A percentile compares a stretch with the other conserved stretches of the same genome.
These are phyloP conservation scores for Fusarium chlamydosporum DNA, from an alignment of 2,329 filamentous ascomycete genomes.

Conservation along the genomic window DNA sequence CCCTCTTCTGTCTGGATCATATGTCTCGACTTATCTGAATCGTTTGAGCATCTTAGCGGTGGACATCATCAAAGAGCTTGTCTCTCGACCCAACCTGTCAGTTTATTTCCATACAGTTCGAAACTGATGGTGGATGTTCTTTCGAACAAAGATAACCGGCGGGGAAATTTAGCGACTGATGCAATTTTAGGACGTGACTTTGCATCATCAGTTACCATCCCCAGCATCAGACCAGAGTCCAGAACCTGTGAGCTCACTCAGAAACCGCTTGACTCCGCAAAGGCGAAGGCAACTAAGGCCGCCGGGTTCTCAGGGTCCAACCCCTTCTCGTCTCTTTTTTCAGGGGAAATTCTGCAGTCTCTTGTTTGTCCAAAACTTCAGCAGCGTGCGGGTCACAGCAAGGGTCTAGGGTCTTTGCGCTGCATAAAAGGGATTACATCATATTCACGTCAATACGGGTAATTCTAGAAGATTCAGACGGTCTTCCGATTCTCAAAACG, in stretches of 20 bases:
- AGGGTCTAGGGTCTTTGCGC: background rate
- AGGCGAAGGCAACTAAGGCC: background rate
- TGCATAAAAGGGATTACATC: slow-evolving; percentile 6
- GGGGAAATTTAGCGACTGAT: background rate
- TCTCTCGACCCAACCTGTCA: background rate
- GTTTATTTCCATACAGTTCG: background rate
- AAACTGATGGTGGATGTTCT: too few relatives aligned
- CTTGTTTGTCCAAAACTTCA: background rate
- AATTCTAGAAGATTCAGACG: slow-evolving; percentile 5
- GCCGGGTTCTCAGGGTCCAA: background rate
- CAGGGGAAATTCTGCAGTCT: background rate
- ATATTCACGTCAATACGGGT: slow-evolving; percentile 8
- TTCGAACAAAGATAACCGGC: accelerated
- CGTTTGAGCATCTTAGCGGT: background rate
- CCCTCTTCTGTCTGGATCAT: background rate
- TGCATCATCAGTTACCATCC: background rate
- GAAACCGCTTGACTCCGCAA: background rate
- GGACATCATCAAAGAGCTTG: background rate
- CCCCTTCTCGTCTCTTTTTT: background rate
- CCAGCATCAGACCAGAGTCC: background rate
- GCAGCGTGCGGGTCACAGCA: background rate
- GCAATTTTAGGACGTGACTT: background rate
- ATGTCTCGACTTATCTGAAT: background rate
- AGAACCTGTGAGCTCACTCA: background rate
- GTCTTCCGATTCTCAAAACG: slow-evolving; percentile 7